Percentiles rank a stretch among this genome's conserved stretches.
These are phyloP conservation scores for Intubia oerlemansii DNA, from an alignment of 2,329 filamentous ascomycete genomes.

Conservation along the genomic window DNA sequence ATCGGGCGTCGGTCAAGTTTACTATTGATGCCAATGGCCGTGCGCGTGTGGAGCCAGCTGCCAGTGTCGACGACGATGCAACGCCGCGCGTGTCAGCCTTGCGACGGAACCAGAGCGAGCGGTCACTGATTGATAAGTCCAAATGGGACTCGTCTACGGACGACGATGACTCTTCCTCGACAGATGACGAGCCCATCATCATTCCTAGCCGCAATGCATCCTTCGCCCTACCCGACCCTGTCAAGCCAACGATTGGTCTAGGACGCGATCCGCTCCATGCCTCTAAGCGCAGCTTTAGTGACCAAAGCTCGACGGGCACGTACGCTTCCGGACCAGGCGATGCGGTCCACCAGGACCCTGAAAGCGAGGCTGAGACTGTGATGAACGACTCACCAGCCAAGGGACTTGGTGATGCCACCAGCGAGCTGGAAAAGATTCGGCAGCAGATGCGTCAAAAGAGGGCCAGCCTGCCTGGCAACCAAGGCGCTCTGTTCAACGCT, in stretches of 20 bases:
- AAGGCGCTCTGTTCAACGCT: constrained; percentile 1
- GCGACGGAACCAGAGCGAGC: constrained; percentile 8
- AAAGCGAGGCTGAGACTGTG: constrained; percentile 39
- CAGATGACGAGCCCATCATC: constrained; percentile 42
- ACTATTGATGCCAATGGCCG: constrained; percentile 41
- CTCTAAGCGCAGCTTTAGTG: constrained; percentile 24
- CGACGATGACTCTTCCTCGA: constrained; percentile 32
- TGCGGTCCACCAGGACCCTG: constrained; percentile 16
- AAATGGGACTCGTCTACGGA: constrained; percentile 23
- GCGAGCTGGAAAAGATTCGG: constrained; percentile 33
- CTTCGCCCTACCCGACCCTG: constrained; percentile 33
- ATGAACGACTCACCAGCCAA: constrained; percentile 22
- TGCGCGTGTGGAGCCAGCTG: constrained; percentile 31
- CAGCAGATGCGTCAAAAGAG: constrained; percentile 25
- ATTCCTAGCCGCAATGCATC: constrained; percentile 39
- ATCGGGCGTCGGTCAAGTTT: constrained; percentile 36
- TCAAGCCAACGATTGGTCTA: constrained; percentile 20
- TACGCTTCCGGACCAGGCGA: constrained; percentile 12
- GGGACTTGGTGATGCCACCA: constrained; percentile 30
- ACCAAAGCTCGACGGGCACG: constrained; percentile 23
- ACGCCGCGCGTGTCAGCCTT: constrained; percentile 5
- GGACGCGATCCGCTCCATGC: constrained; percentile 22
- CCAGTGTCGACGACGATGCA: constrained; percentile 16
- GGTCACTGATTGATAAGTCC: constrained; percentile 9
- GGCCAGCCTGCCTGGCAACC: constrained; percentile 5